These are phyloP conservation scores for Ogataea hybrid DNA, from an alignment of 1,139 yeast species.

Conservation along the genomic window DNA sequence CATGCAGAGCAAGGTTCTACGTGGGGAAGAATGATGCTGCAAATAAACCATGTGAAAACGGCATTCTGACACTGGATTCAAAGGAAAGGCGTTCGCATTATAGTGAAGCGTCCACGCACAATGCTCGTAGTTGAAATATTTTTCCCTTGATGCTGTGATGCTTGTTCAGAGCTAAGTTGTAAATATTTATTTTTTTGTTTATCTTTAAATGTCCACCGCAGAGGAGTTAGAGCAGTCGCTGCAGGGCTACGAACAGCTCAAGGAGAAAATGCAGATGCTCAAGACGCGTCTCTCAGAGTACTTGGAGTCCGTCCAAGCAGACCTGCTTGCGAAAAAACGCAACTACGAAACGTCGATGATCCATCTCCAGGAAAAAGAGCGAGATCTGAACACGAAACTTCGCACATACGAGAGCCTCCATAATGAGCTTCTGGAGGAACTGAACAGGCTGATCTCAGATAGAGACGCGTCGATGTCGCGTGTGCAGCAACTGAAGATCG, in stretches of 20 bases:
- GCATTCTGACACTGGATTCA: too few species aligned
- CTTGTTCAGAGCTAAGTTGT: too few species aligned
- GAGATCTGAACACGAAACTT: constrained; percentile 15
- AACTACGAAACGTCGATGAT: constrained; percentile 24
- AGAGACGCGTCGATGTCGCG: constrained; percentile 27
- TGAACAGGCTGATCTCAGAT: constrained; percentile 22
- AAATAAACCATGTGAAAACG: too few species aligned
- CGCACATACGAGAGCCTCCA: constrained; percentile 14
- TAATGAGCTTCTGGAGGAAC: constrained; percentile 19
- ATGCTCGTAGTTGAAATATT: too few species aligned
- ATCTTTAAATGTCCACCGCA: constrained; percentile 12
- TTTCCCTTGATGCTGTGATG: too few species aligned
- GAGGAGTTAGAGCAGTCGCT: constrained; percentile 19
- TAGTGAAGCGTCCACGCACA: too few species aligned
- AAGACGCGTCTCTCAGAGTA: constrained; percentile 15
- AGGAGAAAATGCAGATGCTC: constrained; percentile 25
- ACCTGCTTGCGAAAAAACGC: constrained; percentile 22
- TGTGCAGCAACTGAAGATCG: constrained; percentile 27
- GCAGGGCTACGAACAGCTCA: constrained; percentile 22
- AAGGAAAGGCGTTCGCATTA: too few species aligned
- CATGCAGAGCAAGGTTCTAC: neutral
- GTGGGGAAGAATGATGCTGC: neutral
- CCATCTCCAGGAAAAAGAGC: constrained; percentile 20
- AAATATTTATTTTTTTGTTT: constrained; percentile 4
- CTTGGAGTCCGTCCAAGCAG: constrained; percentile 14